Base-by-base conservation (phyloP, 352 stramenopile species). In the Globisporangium abappressorium region DNA sequence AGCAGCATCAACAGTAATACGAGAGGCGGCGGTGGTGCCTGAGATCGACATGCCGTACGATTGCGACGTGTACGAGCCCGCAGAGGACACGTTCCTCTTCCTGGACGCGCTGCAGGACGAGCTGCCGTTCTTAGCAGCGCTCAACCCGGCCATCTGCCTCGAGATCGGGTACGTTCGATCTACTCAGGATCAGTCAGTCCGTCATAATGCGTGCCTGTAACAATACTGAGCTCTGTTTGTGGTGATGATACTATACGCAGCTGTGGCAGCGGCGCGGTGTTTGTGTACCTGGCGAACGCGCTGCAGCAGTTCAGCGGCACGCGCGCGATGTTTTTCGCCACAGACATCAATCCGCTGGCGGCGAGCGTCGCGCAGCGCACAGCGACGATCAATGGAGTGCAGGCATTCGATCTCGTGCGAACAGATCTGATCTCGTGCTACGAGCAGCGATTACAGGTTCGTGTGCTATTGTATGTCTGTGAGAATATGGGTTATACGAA, bases 61-160 rank as follows among this genome's bases (percentile, higher is more conserved):
- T 73, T 85, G 76, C 72, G 80, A 98, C 64, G 95, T 99, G 28
- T 99, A 99, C 78, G 97, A 99, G 78, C 97, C 97, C 26, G 90
- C 91, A 18, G 97, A 99, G 64, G 97, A 99, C 77, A 99, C 97
- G 18, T 99, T 96, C 71, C 76, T 99, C 20, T 91, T 99, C 33
- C 72, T 99, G 20, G 97, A 99, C 71, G 95, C 93, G 20, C 83
- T 99, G 62, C 83, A 97, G 69, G 82, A 92, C 49, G 96, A 98
- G 66, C 65, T 89, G 36, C 72, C 76, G 51, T 79, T 84, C 24
- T 70, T 98, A 49, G 61, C 66, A 30, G 64, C 71, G 26, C 65
- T 92, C 46, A 61, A 89, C 11, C 89, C 91, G 0, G 56, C 76
- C 18, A 74, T 98, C 49, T 97, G 93, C 68, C 71, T 98, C 36